Evolutionary conservation across 2,329 filamentous ascomycete genomes (phyloP), one percentile per base, ranked within the genome.

Genomic region (Eurotiales sp.): DNA sequence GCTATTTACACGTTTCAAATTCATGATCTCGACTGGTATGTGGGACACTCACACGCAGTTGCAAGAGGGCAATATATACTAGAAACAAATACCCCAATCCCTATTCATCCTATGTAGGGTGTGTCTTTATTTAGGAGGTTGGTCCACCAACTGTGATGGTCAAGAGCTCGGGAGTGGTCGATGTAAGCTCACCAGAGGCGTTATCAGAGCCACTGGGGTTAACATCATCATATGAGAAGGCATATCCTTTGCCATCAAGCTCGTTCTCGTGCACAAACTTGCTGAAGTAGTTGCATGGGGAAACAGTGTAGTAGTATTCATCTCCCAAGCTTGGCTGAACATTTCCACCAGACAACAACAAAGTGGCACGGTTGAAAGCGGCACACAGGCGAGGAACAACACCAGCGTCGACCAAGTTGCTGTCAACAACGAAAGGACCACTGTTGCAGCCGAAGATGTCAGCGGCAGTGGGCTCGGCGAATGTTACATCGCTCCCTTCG

Each of bases 201-300:
- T 75, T 70, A 11, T 49, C 45, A 23, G 76, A 74, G 21, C 76
- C 80, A 55, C 74, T 71, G 0, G 82, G 77, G 51, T 81, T 79
- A 15, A 87, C 84, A 62, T 87, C 84, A 60, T 87, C 84, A 58
- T 86, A 87, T 0, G 84, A 76, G 61, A 87, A 87, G 0, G 81
- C 79, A 61, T 87, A 87, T 0, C 84, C 84, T 39, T 73, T 70
- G 1, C 77, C 77, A 61, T 86, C 82, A 4, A 76, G 61, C 67
- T 85, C 81, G 42, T 79, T 73, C 32, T 75, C 65, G 64, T 87
- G 84, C 2, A 87, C 75, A 39, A 86, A 72, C 43, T 55, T 52
- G 44, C 51, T 55, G 66, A 86, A 77, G 60, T 51, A 48, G 36
- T 68, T 74, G 10, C 75, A 77, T 0, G 75, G 72, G 41, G 66